phyloP scores from a whole-genome alignment of 352 stramenopile species.

The Phytophthora rubi region DNA sequence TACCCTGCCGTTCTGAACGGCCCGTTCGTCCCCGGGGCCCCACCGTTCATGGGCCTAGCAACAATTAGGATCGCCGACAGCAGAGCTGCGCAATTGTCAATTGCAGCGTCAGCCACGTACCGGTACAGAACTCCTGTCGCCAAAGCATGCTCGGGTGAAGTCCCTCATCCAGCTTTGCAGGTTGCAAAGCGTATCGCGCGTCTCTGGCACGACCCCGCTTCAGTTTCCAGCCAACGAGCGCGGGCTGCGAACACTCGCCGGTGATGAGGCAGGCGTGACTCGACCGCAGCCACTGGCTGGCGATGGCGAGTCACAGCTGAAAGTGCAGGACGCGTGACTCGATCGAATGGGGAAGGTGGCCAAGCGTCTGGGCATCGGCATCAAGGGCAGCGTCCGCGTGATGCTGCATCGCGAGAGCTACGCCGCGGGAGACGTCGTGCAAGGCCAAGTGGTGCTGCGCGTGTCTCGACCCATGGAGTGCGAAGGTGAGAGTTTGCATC shows the following conservation, averaged over 20 bases:
- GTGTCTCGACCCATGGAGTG: conserved; percentile 27
- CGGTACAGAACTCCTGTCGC: too few species aligned
- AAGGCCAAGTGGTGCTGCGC: conserved; percentile 31
- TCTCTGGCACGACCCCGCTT: conserved; percentile 22
- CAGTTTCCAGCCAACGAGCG: conserved; percentile 19
- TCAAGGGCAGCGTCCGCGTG: conserved; percentile 28
- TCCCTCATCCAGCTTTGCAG: conserved; percentile 11
- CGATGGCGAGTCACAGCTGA: conserved; percentile 12
- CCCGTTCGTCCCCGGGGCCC: too few species aligned
- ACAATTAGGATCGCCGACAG: too few species aligned
- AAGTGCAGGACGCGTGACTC: conserved; percentile 5
- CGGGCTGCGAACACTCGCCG: background rate
- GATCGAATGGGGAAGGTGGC: conserved; percentile 36
- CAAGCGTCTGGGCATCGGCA: conserved; percentile 27
- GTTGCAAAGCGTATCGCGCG: conserved; percentile 5
- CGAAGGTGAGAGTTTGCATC: conserved; percentile 9
- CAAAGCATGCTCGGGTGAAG: background rate
- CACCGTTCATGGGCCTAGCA: too few species aligned
- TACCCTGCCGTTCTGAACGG: too few species aligned
- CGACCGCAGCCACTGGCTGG: background rate
- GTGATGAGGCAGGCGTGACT: conserved; percentile 8
- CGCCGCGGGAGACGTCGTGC: conserved; percentile 33
- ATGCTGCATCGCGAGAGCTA: conserved; percentile 30
- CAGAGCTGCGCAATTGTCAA: too few species aligned
- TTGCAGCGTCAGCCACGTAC: too few species aligned